Evolutionary conservation across 2,329 filamentous ascomycete species (phyloP).

Genomic region (Hyphodiscus sp.): DNA sequence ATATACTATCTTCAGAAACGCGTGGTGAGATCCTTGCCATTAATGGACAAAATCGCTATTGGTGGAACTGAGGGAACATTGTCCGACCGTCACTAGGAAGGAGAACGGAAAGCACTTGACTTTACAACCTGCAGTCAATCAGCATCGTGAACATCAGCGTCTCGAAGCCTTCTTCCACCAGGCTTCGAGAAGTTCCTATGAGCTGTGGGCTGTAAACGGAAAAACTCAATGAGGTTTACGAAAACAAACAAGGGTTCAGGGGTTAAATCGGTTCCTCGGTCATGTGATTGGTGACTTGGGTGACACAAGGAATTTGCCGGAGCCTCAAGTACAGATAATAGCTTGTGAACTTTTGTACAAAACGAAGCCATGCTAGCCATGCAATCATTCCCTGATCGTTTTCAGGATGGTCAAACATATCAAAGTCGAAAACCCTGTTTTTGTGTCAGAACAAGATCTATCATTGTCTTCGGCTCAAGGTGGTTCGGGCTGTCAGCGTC

Average conservation of each 20-base stretch:
- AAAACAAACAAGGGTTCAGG: not conserved
- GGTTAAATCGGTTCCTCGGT: not conserved
- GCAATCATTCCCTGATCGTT: no score
- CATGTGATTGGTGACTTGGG: not conserved
- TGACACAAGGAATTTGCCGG: not conserved
- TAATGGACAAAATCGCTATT: slow-evolving; percentile 10
- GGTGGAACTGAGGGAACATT: slow-evolving; percentile 13
- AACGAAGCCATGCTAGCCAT: no score
- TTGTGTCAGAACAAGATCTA: no score
- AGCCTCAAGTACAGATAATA: not conserved
- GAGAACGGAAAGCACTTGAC: not conserved
- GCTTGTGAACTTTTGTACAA: no score
- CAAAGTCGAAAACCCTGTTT: no score
- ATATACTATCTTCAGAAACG: slow-evolving; percentile 11
- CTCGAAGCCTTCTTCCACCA: not conserved
- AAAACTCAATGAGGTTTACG: not conserved
- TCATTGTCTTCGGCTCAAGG: no score
- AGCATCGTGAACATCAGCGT: not conserved
- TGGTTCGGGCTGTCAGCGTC: no score
- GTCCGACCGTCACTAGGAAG: slow-evolving; percentile 8
- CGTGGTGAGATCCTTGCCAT: slow-evolving; percentile 4
- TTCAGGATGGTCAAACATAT: no score
- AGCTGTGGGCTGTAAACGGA: not conserved
- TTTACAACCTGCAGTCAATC: not conserved
- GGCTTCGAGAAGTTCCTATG: not conserved